These are phyloP conservation scores for Epicoccum nigrum DNA, from an alignment of 2,329 filamentous ascomycete genomes.

Conservation along the genomic window DNA sequence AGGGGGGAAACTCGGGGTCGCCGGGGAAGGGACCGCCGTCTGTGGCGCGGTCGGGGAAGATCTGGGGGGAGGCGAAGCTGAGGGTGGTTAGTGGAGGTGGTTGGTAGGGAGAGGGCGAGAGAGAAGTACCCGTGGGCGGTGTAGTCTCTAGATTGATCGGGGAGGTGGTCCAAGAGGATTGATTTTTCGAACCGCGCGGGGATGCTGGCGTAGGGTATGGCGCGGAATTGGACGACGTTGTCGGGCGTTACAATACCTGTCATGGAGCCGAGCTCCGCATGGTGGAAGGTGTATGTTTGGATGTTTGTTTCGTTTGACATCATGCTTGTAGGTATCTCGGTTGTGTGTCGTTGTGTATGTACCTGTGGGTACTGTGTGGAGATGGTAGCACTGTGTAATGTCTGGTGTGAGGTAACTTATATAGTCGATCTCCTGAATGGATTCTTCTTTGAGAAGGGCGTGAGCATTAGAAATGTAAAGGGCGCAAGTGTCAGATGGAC, in stretches of 20 bases:
- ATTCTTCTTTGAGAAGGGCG: background rate
- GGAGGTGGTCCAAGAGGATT: constrained; percentile 13
- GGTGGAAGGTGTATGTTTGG: background rate
- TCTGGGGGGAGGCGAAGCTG: constrained; percentile 31
- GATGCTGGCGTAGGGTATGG: constrained; percentile 29
- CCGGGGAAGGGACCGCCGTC: constrained; percentile 24
- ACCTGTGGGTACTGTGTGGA: background rate
- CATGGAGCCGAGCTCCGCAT: background rate
- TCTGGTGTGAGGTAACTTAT: background rate
- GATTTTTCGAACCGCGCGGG: constrained; percentile 33
- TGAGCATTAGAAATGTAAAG: background rate
- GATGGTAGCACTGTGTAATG: background rate
- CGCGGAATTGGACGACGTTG: constrained; percentile 36
- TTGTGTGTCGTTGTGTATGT: background rate
- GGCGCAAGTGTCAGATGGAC: no score
- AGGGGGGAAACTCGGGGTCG: constrained; percentile 2
- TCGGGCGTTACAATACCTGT: background rate
- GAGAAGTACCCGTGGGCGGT: constrained; percentile 25
- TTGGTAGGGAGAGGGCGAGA: background rate
- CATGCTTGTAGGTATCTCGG: background rate
- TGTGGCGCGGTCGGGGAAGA: constrained; percentile 4
- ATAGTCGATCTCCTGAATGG: background rate
- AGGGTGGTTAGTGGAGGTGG: background rate
- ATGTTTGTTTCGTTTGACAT: background rate
- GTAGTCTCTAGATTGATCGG: constrained; percentile 12